Percentiles rank a stretch among this genome's conserved stretches.
Conservation (phyloP, 1,139 yeast genomes). For the Nematodospora anomalae region DNA sequence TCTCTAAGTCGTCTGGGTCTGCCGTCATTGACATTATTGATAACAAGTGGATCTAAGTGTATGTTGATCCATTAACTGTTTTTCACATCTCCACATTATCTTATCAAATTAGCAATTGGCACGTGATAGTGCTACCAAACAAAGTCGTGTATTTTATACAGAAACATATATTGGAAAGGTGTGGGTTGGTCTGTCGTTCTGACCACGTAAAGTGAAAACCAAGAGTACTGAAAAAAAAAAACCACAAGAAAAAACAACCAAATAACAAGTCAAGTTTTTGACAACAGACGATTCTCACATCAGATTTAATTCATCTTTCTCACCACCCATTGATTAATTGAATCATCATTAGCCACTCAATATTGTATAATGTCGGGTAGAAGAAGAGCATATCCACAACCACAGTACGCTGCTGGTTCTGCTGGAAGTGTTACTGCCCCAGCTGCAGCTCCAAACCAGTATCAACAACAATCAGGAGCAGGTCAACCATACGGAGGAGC, state of each 20-base stretch:
- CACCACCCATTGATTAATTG: no score
- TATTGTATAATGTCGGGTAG: constrained; percentile 31
- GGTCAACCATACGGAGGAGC: constrained; percentile 10
- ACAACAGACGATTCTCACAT: constrained; percentile 3
- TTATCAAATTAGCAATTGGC: background rate
- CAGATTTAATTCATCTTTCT: constrained; percentile 1
- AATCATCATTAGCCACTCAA: background rate
- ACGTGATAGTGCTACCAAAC: background rate
- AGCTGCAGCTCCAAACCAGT: constrained; percentile 10
- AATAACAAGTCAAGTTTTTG: constrained; percentile 1
- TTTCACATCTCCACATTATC: background rate
- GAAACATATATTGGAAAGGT: no score
- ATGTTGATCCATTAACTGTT: background rate
- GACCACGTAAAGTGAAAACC: constrained; percentile 7
- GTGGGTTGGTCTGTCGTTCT: no score
- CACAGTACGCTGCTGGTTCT: constrained; percentile 51
- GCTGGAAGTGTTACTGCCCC: constrained; percentile 10
- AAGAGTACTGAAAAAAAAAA: background rate
- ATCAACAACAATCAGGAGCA: constrained; percentile 13
- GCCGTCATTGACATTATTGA: constrained; percentile 10
- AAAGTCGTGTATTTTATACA: background rate
- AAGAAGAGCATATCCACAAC: constrained; percentile 67
- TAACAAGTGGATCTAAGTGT: background rate
- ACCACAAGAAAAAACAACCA: background rate
- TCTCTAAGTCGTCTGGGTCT: constrained; percentile 6